Evolutionary conservation across 139 green algal genomes (phyloP), one percentile per base, ranked within the genome.

Genomic region (Volvox reticuliferus): DNA sequence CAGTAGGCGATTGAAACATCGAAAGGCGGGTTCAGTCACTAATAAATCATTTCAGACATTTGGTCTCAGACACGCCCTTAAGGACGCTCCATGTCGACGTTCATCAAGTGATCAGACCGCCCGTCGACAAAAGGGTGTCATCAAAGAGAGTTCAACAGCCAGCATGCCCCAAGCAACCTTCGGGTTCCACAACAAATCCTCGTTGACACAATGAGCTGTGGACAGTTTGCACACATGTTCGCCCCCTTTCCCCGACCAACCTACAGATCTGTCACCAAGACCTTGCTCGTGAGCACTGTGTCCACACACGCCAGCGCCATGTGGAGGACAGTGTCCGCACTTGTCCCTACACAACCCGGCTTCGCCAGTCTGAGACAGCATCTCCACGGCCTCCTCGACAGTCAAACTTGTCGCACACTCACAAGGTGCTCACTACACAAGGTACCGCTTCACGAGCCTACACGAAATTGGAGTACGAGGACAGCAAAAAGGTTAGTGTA

Each of bases 311-410:
- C 89, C 35, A 99, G 94, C 12, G 94, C 95, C 21, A 93, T n/a
- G n/a, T n/a, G n/a, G n/a, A n/a, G n/a, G n/a, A n/a, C n/a, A n/a
- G n/a, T n/a, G n/a, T n/a, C n/a, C n/a, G n/a, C n/a, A n/a, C n/a
- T n/a, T n/a, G n/a, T n/a, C 96, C 94, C 99, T 98, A 87, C 97
- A 97, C 87, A 99, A 89, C 79, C 98, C 89, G 18, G 93, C 91
- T 32, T 96, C 94, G 20, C 97, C 95, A 20, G 92, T 94, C 20
- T 92, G 93, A 0, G 89, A 92, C 73, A 99, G 89, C 55, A 92
- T 96, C 89, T 98, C 94, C 19, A 98, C 94, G 22, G 95, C 94
- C 61, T 99, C 97, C 79, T 96, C 91, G 30, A 98, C 95, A 16
- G 94, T 91, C 1, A 88, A 88, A 16, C 92, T 84, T 1, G 96